Percentiles rank a stretch among this genome's conserved stretches.
Conservation (phyloP, 768 basidiomycete genomes). For the Leccinum incarnatum region DNA sequence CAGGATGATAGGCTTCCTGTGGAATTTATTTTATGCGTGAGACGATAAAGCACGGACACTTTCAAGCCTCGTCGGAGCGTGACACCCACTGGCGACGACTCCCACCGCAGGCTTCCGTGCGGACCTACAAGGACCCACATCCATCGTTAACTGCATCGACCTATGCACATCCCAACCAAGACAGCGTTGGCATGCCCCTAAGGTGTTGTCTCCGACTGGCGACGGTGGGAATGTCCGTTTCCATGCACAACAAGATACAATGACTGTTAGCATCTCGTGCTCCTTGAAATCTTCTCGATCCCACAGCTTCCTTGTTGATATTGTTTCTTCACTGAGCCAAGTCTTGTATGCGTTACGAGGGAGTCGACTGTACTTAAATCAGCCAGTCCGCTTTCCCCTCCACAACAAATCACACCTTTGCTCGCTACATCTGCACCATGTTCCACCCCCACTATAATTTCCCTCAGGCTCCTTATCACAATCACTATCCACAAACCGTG, state of each 20-base stretch:
- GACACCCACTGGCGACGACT: too few relatives aligned
- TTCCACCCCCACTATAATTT: neutral
- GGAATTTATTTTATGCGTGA: too few relatives aligned
- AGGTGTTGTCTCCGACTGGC: neutral
- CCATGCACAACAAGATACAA: constrained; percentile 10
- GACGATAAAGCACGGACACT: neutral
- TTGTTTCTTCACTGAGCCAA: neutral
- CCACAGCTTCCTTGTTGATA: neutral
- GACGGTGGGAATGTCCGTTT: neutral
- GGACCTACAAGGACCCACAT: too few relatives aligned
- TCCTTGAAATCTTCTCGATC: too few relatives aligned
- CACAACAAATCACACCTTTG: neutral
- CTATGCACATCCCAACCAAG: neutral
- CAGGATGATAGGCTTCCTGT: neutral
- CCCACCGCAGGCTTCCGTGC: too few relatives aligned
- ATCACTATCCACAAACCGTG: neutral
- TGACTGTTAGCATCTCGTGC: neutral
- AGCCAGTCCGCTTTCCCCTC: neutral
- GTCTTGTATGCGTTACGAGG: too few relatives aligned
- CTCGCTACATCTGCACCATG: constrained; percentile 8
- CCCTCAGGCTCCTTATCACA: neutral
- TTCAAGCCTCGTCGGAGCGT: too few relatives aligned
- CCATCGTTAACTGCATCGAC: neutral
- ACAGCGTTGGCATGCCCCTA: neutral
- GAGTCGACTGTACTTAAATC: neutral